Evolutionary conservation across 306 rosid species (phyloP).

Genomic region (Psophocarpus tetragonolobus): DNA sequence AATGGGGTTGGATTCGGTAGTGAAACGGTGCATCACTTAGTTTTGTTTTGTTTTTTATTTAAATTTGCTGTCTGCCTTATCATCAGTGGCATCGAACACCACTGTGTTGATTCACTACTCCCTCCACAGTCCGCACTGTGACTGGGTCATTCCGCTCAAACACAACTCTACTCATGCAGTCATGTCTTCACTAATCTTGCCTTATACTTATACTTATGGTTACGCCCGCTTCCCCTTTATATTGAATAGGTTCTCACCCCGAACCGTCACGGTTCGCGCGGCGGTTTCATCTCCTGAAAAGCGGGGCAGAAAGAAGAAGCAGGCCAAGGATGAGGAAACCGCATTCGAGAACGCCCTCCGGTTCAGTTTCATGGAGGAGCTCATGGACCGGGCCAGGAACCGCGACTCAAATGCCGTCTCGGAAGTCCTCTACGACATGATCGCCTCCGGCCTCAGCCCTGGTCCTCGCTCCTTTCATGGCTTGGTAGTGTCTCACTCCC

Average conservation of each 20-base stretch:
- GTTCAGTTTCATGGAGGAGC: conserved; percentile 93
- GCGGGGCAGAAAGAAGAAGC: conserved; percentile 66
- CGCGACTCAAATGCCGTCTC: conserved; percentile 71
- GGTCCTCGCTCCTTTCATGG: conserved; percentile 97
- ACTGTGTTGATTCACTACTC: background rate
- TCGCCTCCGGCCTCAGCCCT: conserved; percentile 87
- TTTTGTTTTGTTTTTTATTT: no score
- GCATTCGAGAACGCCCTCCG: conserved; percentile 74
- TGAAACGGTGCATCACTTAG: background rate
- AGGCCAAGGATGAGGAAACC: conserved; percentile 48
- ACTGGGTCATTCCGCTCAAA: background rate
- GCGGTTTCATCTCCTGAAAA: conserved; percentile 62
- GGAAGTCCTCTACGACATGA: conserved; percentile 86
- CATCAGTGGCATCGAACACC: conserved; percentile 10
- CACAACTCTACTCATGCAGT: conserved; percentile 25
- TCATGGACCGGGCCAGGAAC: conserved; percentile 77
- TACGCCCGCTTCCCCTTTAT: conserved; percentile 36
- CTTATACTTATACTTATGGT: conserved; percentile 8
- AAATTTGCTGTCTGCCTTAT: conserved; percentile 34
- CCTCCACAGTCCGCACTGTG: background rate
- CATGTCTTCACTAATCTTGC: conserved; percentile 41
- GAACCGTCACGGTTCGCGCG: conserved; percentile 45
- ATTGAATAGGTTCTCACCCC: conserved; percentile 34
- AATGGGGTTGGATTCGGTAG: background rate
- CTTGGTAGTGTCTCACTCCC: conserved; percentile 70